phyloP scores from a whole-genome alignment of 1,139 yeast genomes.

The Geotrichum histeridarum region DNA sequence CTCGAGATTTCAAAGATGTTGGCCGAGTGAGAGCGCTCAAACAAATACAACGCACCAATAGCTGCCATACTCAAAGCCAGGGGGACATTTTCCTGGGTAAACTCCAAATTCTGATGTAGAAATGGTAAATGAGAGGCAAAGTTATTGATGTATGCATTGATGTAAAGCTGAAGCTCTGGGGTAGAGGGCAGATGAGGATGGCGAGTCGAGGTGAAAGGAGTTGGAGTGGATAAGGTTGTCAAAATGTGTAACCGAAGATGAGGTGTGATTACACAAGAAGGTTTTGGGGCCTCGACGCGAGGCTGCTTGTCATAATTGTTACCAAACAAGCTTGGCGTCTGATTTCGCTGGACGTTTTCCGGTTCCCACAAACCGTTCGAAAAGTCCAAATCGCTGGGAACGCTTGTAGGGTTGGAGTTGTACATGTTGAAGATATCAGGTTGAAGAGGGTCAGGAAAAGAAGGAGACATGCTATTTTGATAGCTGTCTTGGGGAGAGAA shows the following conservation, averaged over 20 bases:
- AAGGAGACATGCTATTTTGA: constrained; percentile 8
- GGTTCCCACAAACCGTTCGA: constrained; percentile 16
- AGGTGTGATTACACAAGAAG: constrained; percentile 51
- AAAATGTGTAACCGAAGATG: constrained; percentile 61
- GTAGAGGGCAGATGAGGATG: constrained; percentile 58
- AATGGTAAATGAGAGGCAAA: constrained; percentile 80
- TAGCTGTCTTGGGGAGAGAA: constrained; percentile 5
- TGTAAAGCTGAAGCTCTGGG: constrained; percentile 68
- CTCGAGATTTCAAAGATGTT: constrained; percentile 74
- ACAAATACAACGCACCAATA: constrained; percentile 81
- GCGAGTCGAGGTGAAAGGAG: constrained; percentile 53
- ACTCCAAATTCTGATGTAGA: constrained; percentile 63
- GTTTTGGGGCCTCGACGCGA: background rate
- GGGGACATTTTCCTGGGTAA: constrained; percentile 63
- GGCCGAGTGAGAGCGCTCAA: constrained; percentile 72
- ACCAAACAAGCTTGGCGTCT: constrained; percentile 12
- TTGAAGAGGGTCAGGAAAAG: constrained; percentile 5
- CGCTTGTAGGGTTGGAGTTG: background rate
- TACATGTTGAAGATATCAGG: background rate
- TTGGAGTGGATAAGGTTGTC: constrained; percentile 50
- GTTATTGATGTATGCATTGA: constrained; percentile 63
- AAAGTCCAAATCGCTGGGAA: constrained; percentile 12
- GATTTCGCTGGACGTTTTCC: constrained; percentile 16
- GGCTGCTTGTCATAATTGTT: constrained; percentile 4
- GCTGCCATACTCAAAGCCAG: constrained; percentile 78